Conservation (phyloP, 495 filamentous ascomycete genomes). For the Aspergillus sparsus region DNA sequence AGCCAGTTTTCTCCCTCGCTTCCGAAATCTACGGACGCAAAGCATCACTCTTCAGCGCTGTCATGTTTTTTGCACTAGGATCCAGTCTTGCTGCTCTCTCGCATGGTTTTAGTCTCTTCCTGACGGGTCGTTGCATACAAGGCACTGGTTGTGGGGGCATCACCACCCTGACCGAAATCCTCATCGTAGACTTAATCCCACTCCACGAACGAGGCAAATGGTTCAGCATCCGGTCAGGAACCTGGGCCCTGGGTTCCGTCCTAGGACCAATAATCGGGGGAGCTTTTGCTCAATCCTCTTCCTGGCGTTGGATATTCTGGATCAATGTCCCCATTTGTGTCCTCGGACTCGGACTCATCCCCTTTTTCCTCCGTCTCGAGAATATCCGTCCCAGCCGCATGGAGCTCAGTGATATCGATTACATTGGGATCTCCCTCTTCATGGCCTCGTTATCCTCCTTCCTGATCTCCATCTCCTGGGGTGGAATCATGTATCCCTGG, state of each 20-base stretch:
- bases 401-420: constrained; percentile 46
- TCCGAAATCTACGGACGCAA: constrained; percentile 57
- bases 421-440: constrained; percentile 56
- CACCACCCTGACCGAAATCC: constrained; percentile 30
- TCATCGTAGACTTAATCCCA: constrained; percentile 44
- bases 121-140: constrained; percentile 34
- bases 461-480: constrained; percentile 56
- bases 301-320: constrained; percentile 62
- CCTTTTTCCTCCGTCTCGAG: constrained; percentile 44
- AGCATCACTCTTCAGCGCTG: constrained; percentile 38
- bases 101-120: constrained; percentile 30
- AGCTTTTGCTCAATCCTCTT: background rate
- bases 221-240: constrained; percentile 26
- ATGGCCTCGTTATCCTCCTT: constrained; percentile 42
- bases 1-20: constrained; percentile 41
- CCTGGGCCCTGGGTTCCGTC: constrained; percentile 27
- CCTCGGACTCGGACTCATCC: constrained; percentile 47
- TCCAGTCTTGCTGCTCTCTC: constrained; percentile 40
- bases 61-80: constrained; percentile 42
- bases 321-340: constrained; percentile 61
- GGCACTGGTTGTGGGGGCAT: constrained; percentile 39
- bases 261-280: constrained; percentile 42
- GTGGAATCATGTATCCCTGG: constrained; percentile 57
- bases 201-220: constrained; percentile 38
- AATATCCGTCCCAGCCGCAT: background rate